Conservation (phyloP, 1,139 yeast species). For the Candida tunisiensis region DNA sequence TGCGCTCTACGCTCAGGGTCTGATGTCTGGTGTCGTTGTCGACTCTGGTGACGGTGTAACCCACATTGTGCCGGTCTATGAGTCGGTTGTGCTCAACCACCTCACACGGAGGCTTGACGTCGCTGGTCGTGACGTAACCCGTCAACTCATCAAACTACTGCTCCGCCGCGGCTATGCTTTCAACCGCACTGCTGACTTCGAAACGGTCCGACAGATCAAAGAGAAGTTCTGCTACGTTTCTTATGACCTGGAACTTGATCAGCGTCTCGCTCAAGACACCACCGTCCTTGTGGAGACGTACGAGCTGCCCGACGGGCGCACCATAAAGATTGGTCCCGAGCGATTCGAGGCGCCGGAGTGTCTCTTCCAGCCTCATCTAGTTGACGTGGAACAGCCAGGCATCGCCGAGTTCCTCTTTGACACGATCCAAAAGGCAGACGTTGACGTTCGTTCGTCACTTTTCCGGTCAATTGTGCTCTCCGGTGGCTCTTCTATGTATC, state of each 20-base stretch:
- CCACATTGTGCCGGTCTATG: constrained; percentile 95
- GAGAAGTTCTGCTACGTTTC: constrained; percentile 93
- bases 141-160: constrained; percentile 76
- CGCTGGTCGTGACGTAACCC: constrained; percentile 96
- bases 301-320: constrained; percentile 93
- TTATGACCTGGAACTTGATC: constrained; percentile 80
- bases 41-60: constrained; percentile 95
- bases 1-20: constrained; percentile 93
- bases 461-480: constrained; percentile 87
- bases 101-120: constrained; percentile 85
- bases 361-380: constrained; percentile 88
- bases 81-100: constrained; percentile 87
- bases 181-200: constrained; percentile 96
- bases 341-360: constrained; percentile 98
- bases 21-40: constrained; percentile 95
- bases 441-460: constrained; percentile 77
- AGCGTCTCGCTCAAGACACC: constrained; percentile 79
- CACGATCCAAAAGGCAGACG: constrained; percentile 87
- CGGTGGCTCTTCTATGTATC: constrained; percentile 98
- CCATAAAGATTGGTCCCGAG: constrained; percentile 86
- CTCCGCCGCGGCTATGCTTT: constrained; percentile 95
- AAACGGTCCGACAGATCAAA: constrained; percentile 93
- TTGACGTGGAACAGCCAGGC: constrained; percentile 97
- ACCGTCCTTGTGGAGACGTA: constrained; percentile 82
- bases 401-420: constrained; percentile 85